Conservation (phyloP, 1,139 yeast genomes). For the Geotrichum restrictum region DNA sequence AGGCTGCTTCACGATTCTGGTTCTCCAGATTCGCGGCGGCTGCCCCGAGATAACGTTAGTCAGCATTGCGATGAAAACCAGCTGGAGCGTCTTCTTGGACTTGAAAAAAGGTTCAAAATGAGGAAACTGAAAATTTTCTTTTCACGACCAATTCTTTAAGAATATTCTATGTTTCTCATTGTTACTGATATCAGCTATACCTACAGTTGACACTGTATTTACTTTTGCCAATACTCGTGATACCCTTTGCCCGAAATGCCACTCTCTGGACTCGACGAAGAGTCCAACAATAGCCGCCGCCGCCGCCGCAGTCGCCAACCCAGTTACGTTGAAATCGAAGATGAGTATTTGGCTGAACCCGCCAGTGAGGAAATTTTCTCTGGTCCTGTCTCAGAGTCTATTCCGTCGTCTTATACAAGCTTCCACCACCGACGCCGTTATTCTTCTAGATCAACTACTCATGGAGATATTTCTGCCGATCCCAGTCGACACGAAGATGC, state of each 20-base stretch:
- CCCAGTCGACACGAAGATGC: conserved; percentile 25
- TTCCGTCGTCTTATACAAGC: conserved; percentile 85
- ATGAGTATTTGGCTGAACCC: conserved; percentile 36
- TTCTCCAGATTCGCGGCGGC: too few species aligned
- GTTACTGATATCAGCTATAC: too few species aligned
- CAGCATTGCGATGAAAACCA: too few species aligned
- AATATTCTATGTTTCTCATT: too few species aligned
- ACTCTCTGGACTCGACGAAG: not conserved
- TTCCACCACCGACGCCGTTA: conserved; percentile 61
- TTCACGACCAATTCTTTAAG: too few species aligned
- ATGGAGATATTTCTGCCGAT: not conserved
- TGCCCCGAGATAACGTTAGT: too few species aligned
- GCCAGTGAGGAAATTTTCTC: conserved; percentile 67
- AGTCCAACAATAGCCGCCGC: conserved; percentile 4
- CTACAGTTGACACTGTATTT: too few species aligned
- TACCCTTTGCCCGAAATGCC: not conserved
- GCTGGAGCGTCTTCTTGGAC: too few species aligned
- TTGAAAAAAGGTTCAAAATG: too few species aligned
- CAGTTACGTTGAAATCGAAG: conserved; percentile 12
- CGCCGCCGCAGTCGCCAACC: not conserved
- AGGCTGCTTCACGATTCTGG: too few species aligned
- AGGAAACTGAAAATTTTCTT: too few species aligned
- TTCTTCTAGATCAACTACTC: conserved; percentile 33
- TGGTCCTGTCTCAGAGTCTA: conserved; percentile 84
- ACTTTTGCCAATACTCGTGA: too few species aligned